Conservation (phyloP, 2,329 filamentous ascomycete genomes). For the Colletotrichum plurivorum region DNA sequence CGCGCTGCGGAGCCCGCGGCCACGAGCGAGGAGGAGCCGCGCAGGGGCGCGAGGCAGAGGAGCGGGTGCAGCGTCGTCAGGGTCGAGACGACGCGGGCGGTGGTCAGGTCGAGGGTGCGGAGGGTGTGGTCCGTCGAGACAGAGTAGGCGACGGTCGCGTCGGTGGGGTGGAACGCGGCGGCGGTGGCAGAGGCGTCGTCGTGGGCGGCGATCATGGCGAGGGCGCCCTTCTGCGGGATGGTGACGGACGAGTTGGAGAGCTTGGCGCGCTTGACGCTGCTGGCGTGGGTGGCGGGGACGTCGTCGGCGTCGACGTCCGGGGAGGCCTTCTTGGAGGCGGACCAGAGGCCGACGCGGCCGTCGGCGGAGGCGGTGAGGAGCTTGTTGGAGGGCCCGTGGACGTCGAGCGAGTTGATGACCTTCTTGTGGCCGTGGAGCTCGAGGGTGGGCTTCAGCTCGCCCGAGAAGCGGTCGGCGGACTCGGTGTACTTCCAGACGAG, state of each 20-base stretch:
- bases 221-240: slow-evolving; percentile 80
- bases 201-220: slow-evolving; percentile 81
- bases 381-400: slow-evolving; percentile 80
- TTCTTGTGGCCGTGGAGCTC: slow-evolving; percentile 88
- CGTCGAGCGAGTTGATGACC: slow-evolving; percentile 80
- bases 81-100: slow-evolving; percentile 82
- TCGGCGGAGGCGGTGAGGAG: slow-evolving; percentile 91
- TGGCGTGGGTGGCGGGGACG: slow-evolving; percentile 75
- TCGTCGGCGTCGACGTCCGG: slow-evolving; percentile 80
- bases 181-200: slow-evolving; percentile 82
- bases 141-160: slow-evolving; percentile 91
- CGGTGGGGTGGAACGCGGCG: slow-evolving; percentile 86
- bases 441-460: slow-evolving; percentile 77
- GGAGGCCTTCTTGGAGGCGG: slow-evolving; percentile 80
- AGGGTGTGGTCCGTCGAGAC: slow-evolving; percentile 92
- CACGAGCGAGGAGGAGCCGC: slow-evolving; percentile 70
- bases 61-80: slow-evolving; percentile 88
- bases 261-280: slow-evolving; percentile 80
- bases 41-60: slow-evolving; percentile 82
- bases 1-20: slow-evolving; percentile 86
- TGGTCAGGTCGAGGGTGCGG: slow-evolving; percentile 91
- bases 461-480: slow-evolving; percentile 70
- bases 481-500: slow-evolving; percentile 92
- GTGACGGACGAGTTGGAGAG: slow-evolving; percentile 59
- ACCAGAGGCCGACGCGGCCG: slow-evolving; percentile 90